These are phyloP conservation scores for Hyphodiscus sp. DNA, from an alignment of 2,329 filamentous ascomycete genomes.

Conservation along the genomic window DNA sequence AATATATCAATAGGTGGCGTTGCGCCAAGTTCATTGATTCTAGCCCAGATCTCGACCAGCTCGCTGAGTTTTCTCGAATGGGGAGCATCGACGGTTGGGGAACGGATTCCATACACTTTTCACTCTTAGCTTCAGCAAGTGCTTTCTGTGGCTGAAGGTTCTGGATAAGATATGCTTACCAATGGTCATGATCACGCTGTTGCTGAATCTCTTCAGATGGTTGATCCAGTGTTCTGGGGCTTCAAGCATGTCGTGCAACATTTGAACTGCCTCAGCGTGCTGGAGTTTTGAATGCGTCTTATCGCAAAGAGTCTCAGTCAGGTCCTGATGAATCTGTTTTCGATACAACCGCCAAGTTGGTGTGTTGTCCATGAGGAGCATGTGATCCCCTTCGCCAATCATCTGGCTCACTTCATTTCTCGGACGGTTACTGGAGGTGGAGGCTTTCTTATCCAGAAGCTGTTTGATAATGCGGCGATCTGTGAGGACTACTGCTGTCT, in stretches of 20 bases:
- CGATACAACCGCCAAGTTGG: constrained; percentile 39
- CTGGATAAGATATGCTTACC: constrained; percentile 16
- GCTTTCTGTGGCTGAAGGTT: not conserved
- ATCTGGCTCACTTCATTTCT: constrained; percentile 37
- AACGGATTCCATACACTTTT: constrained; percentile 32
- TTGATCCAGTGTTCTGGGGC: constrained; percentile 38
- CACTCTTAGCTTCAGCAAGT: not conserved
- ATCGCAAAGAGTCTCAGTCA: constrained; percentile 38
- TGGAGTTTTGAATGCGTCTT: constrained; percentile 36
- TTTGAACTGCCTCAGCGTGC: constrained; percentile 42
- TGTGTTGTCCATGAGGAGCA: constrained; percentile 41
- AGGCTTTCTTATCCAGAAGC: constrained; percentile 15
- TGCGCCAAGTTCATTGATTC: constrained; percentile 40
- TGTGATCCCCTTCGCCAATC: constrained; percentile 40
- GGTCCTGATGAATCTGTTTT: constrained; percentile 40
- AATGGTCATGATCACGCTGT: constrained; percentile 42
- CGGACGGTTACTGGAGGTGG: constrained; percentile 33
- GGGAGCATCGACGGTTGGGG: constrained; percentile 25
- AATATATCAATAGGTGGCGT: constrained; percentile 44
- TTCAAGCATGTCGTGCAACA: constrained; percentile 38
- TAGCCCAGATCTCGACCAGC: constrained; percentile 38
- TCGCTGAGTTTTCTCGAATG: constrained; percentile 36
- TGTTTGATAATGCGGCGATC: constrained; percentile 9
- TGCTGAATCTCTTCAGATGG: constrained; percentile 42
- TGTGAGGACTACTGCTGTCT: constrained; percentile 10